These are phyloP conservation scores for Parathielavia appendiculata DNA, from an alignment of 495 filamentous ascomycete genomes.

Conservation along the genomic window DNA sequence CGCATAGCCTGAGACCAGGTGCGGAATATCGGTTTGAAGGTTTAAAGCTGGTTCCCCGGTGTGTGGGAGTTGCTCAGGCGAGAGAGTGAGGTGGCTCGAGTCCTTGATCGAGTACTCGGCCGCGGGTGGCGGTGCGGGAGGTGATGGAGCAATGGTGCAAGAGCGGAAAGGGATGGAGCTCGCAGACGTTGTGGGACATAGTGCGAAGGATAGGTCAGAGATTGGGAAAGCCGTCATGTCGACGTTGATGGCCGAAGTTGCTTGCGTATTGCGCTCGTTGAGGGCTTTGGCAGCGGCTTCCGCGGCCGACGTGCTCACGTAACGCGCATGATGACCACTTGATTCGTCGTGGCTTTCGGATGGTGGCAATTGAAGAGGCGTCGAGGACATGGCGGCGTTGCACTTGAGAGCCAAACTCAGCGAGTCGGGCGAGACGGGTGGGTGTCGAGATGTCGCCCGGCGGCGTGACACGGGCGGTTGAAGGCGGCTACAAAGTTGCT, in stretches of 20 bases:
- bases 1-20: constrained; percentile 20
- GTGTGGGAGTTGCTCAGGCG: constrained; percentile 21
- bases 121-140: constrained; percentile 23
- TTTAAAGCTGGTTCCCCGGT: constrained; percentile 25
- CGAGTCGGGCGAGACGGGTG: not conserved
- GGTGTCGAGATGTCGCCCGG: constrained; percentile 8
- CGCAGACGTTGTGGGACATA: constrained; percentile 17
- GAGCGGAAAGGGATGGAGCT: constrained; percentile 31
- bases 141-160: constrained; percentile 34
- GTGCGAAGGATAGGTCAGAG: constrained; percentile 10
- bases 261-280: constrained; percentile 22
- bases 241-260: constrained; percentile 22
- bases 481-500: not conserved
- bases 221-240: constrained; percentile 7
- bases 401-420: not conserved
- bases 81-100: constrained; percentile 15
- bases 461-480: constrained; percentile 1
- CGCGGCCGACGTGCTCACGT: constrained; percentile 18
- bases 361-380: constrained; percentile 7
- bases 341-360: constrained; percentile 15
- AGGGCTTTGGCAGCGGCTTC: constrained; percentile 24
- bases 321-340: constrained; percentile 17
- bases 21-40: constrained; percentile 36
- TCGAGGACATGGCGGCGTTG: constrained; percentile 21
- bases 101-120: constrained; percentile 13